phyloP scores from a whole-genome alignment of 305 asterid species.

The Plantago lanceolata region DNA sequence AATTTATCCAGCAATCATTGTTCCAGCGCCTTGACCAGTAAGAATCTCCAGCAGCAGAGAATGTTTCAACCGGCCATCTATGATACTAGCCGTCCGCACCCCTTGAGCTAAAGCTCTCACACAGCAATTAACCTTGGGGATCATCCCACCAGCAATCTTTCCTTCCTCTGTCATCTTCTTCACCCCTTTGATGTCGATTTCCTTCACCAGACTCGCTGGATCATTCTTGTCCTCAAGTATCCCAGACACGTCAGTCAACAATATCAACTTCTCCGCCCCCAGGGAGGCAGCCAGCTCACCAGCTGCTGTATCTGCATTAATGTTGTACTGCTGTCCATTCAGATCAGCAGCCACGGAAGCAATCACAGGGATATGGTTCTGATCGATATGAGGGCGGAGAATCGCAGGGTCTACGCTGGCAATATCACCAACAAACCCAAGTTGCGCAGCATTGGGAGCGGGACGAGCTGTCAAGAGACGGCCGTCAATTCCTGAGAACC shows the following conservation, averaged over 20 bases:
- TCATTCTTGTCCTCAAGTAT: constrained; percentile 54
- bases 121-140: constrained; percentile 78
- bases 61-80: constrained; percentile 79
- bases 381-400: constrained; percentile 57
- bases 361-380: constrained; percentile 70
- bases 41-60: constrained; percentile 82
- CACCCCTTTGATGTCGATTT: constrained; percentile 73
- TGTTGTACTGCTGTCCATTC: constrained; percentile 58
- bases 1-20: constrained; percentile 73
- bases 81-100: constrained; percentile 72
- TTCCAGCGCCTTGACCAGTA: constrained; percentile 80
- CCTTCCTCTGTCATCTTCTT: constrained; percentile 67
- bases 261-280: constrained; percentile 77
- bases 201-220: constrained; percentile 64
- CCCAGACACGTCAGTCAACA: constrained; percentile 78
- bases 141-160: constrained; percentile 79
- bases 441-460: constrained; percentile 49
- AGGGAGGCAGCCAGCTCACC: constrained; percentile 81
- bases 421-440: constrained; percentile 86
- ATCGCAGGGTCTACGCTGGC: constrained; percentile 65
- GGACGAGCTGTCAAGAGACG: constrained; percentile 73
- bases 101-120: constrained; percentile 83
- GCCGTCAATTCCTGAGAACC: constrained; percentile 78
- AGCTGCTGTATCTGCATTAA: constrained; percentile 82
- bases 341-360: constrained; percentile 77